Base-by-base conservation (phyloP, 2,329 filamentous ascomycete species). In the Emergomyces pasteurianus region DNA sequence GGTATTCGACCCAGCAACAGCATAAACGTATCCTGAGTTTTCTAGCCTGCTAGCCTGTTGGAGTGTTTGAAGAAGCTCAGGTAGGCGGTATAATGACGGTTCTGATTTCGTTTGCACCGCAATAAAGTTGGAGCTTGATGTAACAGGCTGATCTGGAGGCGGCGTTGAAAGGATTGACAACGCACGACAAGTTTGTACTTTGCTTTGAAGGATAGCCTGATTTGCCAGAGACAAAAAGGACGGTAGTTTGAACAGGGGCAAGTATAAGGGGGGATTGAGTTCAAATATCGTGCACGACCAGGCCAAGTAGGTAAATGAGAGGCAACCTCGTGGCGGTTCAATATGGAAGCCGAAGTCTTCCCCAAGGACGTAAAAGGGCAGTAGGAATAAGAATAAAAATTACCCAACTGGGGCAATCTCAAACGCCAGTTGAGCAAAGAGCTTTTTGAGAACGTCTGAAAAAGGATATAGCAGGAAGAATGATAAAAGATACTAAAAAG, bases 121-220 rank as follows among this genome's bases (percentile, higher is more conserved):
- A 46, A 16, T 10, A 36, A 18, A 36, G 53, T 18, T 56, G 21
- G 21, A 38, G 46, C 14, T 28, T 49, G 23, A 28, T 36, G 1
- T 54, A 53, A 63, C 58, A 55, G 31, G 23, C 62, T 63, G 64
- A 64, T 59, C 60, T 58, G 58, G 60, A 63, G 58, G 23, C 53
- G 63, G 54, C 38, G 60, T 47, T 58, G 59, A 62, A 47, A 55
- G 60, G 62, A 58, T 47, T 62, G 58, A 60, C 58, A 57, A 62
- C 63, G 66, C 68, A 52, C 36, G 21, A 18, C 21, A 40, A 23
- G 14, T 42, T 28, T 38, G 34, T 56, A 28, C 26, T 49, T 18
- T 28, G 40, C 40, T 21, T 12, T 28, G 42, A 56, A 56, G 3
- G 36, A 56, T 18, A 56, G 53, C n/a, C n/a, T 56, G 21, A 12